Base-by-base conservation (phyloP, 768 basidiomycete species). In the Artomyces pyxidatus region DNA sequence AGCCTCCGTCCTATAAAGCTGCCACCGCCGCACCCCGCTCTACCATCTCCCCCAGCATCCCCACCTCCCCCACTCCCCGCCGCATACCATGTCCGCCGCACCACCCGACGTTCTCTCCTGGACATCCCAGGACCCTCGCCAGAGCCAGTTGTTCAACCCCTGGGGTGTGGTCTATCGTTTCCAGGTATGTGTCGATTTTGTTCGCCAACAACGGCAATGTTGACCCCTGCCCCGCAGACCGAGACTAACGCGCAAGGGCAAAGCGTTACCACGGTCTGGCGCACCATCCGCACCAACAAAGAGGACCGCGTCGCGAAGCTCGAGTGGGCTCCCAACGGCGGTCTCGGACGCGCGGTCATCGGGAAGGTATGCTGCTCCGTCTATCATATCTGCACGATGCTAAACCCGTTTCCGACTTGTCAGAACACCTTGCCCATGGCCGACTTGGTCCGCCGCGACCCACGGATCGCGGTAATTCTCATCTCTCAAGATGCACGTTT, bases 271-370 rank as follows among this genome's bases (percentile, higher is more conserved):
- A 88, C 85, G 19, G 71, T 91, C 49, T 88, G 78, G 79, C 81
- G 85, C 50, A 70, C 83, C n/a, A 83, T 87, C 59, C 84, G 88
- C 44, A 75, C 84, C 50, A 87, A 84, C 70, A 88, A 85, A 63
- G 88, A 90, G 69, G 88, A 92, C 64, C 82, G 87, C 39, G 83
- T 90, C 61, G 88, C 88, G 55, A 88, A 82, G 69, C 78, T 91
- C 46, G 89, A 92, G 66, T 92, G 88, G 88, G 77, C 85, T 48
- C 71, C 82, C 42, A 88, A 79, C 56, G 88, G 88, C 52, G 82
- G 85, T 49, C 81, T 91, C 44, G 88, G 88, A 52, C 86, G 88
- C 59, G 83, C 88, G 58, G 74, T 85, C 52, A 86, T 92, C 60
- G 88, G 89, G 60, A 90, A 89, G 75, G 88, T 87, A 55, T 48